Evolutionary conservation across 1,139 yeast genomes (phyloP).

Genomic region (Trichomonascaceae sp.): DNA sequence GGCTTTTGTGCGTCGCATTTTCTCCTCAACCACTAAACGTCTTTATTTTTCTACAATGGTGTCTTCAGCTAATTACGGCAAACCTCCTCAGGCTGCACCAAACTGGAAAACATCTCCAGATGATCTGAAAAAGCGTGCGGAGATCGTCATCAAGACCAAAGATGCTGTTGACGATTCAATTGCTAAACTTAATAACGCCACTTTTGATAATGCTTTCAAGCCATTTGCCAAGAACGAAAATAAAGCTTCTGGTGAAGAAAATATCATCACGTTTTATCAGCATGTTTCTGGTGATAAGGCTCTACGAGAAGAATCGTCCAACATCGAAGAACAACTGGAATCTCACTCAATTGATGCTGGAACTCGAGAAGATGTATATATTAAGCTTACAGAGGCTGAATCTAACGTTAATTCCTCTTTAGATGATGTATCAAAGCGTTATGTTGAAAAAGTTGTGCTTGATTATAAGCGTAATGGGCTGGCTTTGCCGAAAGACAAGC

Average conservation of each 20-base stretch:
- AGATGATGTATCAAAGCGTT: constrained; percentile 53
- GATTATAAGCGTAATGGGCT: constrained; percentile 64
- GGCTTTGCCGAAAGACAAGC: constrained; percentile 48
- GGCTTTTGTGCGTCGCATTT: not conserved
- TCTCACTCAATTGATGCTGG: constrained; percentile 57
- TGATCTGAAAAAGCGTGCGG: constrained; percentile 41
- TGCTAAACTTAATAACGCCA: constrained; percentile 44
- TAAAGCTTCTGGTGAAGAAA: constrained; percentile 38
- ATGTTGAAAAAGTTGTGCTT: constrained; percentile 49
- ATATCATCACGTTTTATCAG: constrained; percentile 58
- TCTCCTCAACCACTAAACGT: not conserved
- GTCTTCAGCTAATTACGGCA: constrained; percentile 12
- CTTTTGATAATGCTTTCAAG: constrained; percentile 49
- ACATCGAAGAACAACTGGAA: constrained; percentile 53
- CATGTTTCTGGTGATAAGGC: constrained; percentile 59
- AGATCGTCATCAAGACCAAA: constrained; percentile 42
- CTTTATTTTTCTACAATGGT: not conserved
- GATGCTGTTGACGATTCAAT: constrained; percentile 48
- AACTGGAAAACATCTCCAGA: constrained; percentile 57
- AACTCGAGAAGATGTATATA: constrained; percentile 61
- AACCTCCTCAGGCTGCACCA: constrained; percentile 47
- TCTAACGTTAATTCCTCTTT: constrained; percentile 31
- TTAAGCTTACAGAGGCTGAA: constrained; percentile 49
- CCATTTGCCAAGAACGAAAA: constrained; percentile 50
- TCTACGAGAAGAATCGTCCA: constrained; percentile 63